Evolutionary conservation across 2,329 filamentous ascomycete genomes (phyloP).

Genomic region (Trichoderma pleuroti): DNA sequence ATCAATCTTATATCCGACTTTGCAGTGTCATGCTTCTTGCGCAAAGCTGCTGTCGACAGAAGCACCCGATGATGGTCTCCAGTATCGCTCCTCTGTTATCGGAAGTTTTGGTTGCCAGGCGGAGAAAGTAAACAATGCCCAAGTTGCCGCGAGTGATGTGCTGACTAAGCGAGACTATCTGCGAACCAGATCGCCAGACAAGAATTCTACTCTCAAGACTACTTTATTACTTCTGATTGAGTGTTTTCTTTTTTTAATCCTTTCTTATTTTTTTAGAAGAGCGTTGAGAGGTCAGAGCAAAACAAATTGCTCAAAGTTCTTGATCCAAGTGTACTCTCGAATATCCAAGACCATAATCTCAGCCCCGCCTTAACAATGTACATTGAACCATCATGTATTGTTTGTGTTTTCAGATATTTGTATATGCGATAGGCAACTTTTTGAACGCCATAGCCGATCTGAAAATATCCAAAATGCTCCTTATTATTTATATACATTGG

Average conservation of each 20-base stretch:
- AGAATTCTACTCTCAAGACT: not conserved
- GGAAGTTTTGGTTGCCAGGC: conserved; percentile 34
- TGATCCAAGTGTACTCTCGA: not conserved
- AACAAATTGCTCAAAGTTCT: not conserved
- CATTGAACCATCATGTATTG: not conserved
- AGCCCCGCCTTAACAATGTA: not conserved
- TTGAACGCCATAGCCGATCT: not conserved
- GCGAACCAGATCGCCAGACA: not conserved
- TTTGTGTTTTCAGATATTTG: not conserved
- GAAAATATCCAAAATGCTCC: not conserved
- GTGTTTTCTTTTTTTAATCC: not conserved
- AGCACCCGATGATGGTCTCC: not conserved
- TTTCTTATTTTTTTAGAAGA: not conserved
- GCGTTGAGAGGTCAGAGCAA: not conserved
- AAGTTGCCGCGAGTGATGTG: conserved; percentile 25
- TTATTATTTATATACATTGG: not conserved
- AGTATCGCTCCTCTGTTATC: not conserved
- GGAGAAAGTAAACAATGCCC: conserved; percentile 40
- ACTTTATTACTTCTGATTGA: not conserved
- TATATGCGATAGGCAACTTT: not conserved
- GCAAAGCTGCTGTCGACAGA: not conserved
- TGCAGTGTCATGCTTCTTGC: not conserved
- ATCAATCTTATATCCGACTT: not conserved
- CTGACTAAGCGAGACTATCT: not conserved
- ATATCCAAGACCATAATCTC: not conserved